These are phyloP conservation scores for Ceratocystis harringtonii DNA, from an alignment of 2,329 filamentous ascomycete genomes.

Conservation along the genomic window DNA sequence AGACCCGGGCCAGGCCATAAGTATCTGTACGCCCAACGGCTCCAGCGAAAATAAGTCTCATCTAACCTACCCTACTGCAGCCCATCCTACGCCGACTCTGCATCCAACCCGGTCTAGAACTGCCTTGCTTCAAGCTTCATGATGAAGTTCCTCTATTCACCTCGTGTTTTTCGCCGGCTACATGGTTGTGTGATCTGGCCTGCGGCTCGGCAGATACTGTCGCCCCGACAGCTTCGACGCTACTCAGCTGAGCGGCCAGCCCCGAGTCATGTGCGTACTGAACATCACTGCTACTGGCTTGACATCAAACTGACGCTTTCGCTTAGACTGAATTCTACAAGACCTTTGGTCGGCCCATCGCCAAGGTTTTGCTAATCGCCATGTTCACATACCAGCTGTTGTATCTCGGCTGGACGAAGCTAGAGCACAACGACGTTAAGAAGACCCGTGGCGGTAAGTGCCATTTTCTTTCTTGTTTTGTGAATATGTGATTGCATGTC, in stretches of 20 bases:
- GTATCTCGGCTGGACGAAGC: conserved; percentile 60
- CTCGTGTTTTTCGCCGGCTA: background rate
- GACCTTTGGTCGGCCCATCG: conserved; percentile 55
- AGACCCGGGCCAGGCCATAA: background rate
- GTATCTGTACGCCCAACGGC: background rate
- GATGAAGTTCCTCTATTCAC: background rate
- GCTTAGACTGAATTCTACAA: conserved; percentile 53
- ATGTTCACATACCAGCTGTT: conserved; percentile 64
- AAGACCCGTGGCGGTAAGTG: conserved; percentile 9
- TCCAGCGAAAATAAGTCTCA: background rate
- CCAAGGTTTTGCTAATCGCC: conserved; percentile 59
- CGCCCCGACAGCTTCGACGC: background rate
- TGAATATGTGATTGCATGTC: background rate
- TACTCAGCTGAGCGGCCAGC: conserved; percentile 13
- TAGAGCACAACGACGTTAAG: conserved; percentile 53
- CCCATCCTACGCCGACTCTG: background rate
- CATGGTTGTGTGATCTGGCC: background rate
- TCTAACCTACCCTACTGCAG: background rate
- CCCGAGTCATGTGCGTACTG: conserved; percentile 13
- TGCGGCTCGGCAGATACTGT: background rate
- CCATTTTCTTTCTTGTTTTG: background rate
- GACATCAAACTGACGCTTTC: background rate
- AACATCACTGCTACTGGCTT: background rate
- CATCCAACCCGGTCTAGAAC: background rate
- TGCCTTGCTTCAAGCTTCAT: background rate